Evolutionary conservation across 768 basidiomycete genomes (phyloP), one percentile per base, ranked within the genome.

Genomic region (Cystobasidium onofrii): DNA sequence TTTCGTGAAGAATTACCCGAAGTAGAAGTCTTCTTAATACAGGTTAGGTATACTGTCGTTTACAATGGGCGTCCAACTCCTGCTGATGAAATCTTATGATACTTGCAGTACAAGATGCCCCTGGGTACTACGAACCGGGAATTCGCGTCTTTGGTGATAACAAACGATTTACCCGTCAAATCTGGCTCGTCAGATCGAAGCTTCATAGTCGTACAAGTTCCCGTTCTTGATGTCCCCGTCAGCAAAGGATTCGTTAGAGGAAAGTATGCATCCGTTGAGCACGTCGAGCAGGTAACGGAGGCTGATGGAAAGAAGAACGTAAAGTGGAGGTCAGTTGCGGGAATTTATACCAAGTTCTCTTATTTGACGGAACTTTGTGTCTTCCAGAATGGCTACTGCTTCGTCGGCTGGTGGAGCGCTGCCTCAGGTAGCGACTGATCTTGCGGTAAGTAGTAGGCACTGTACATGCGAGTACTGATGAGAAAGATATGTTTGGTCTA

Each of bases 301-400:
- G 44, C 9, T 3, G 39, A 29, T 60, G 54, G 52, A 31, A 36
- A 60, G 69, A 60, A 36, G 55, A 55, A 20, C 17, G 55, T 71
- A 9, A 46, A 29, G 34, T 71, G 69, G 69, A 55, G 69, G 69
- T 71, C 15, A n/a, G n/a, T n/a, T n/a, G n/a, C n/a, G n/a, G n/a
- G n/a, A n/a, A n/a, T n/a, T n/a, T n/a, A n/a, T n/a, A n/a, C n/a
- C n/a, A n/a, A n/a, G n/a, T n/a, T n/a, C n/a, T n/a, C n/a, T n/a
- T n/a, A n/a, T n/a, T n/a, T n/a, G n/a, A n/a, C n/a, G n/a, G n/a
- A n/a, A n/a, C n/a, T n/a, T 64, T 12, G 29, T 64, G 15, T 64
- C n/a, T 34, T 10, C 63, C 23, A 71, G 69, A n/a, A 71, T 71
- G 69, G 54, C 69, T 34, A 71, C 69, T 23, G 50, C 52, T 36